Percentiles rank a stretch among this genome's conserved stretches.
phyloP scores from a whole-genome alignment of 2,329 filamentous ascomycete genomes.

The Pseudocercospora eumusae region DNA sequence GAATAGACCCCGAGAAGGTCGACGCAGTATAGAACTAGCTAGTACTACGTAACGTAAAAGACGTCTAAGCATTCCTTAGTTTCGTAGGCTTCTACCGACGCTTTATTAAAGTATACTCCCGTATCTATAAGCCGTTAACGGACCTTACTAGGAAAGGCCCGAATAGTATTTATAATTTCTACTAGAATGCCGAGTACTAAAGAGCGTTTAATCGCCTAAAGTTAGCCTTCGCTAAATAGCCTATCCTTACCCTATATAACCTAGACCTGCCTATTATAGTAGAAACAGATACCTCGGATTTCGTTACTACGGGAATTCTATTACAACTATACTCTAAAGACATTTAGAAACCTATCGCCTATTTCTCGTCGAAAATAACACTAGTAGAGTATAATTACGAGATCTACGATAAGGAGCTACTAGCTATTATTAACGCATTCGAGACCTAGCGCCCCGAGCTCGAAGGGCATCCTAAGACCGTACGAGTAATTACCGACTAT shows the following conservation, averaged over 20 bases:
- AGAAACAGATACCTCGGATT: not conserved
- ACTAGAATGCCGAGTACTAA: not conserved
- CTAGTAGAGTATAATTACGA: not conserved
- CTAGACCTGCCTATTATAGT: not conserved
- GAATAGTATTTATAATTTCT: not conserved
- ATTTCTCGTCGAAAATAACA: not conserved
- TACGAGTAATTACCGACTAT: not conserved
- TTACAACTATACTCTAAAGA: not conserved
- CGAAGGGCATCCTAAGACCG: not conserved
- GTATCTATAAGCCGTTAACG: not conserved
- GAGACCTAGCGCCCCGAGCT: not conserved
- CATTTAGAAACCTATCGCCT: not conserved
- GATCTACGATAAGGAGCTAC: not conserved
- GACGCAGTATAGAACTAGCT: not conserved
- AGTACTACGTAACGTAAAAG: not conserved
- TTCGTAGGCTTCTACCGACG: no score
- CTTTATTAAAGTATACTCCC: not conserved
- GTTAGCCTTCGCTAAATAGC: not conserved
- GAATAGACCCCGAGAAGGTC: not conserved
- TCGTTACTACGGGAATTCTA: not conserved
- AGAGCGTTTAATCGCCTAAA: no score
- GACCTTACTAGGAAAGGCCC: not conserved
- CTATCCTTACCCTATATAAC: not conserved
- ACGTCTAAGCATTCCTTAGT: conserved; percentile 4
- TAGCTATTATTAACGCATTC: not conserved